Conservation (phyloP, 495 filamentous ascomycete genomes). For the Staphylotrichum tortipilum region DNA sequence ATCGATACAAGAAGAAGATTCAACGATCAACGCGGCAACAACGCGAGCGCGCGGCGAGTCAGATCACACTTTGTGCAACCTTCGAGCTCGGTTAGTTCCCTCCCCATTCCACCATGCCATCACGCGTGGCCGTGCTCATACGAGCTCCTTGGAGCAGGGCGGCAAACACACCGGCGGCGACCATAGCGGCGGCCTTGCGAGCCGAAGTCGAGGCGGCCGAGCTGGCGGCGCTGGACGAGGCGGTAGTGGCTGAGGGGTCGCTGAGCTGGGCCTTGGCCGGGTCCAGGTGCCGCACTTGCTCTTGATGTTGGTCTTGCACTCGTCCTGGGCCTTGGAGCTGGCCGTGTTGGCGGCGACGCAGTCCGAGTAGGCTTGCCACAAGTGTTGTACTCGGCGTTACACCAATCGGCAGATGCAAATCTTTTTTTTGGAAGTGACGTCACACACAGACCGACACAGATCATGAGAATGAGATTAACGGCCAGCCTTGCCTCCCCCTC, state of each 20-base stretch:
- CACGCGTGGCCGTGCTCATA: too few species aligned
- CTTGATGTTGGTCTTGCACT: conserved; percentile 28
- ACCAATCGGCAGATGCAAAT: not conserved
- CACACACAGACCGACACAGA: too few species aligned
- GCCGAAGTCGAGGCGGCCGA: conserved; percentile 16
- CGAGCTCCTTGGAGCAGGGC: conserved; percentile 28
- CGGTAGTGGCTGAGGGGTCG: too few species aligned
- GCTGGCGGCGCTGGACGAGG: conserved; percentile 4
- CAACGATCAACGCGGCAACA: conserved; percentile 15
- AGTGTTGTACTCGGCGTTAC: conserved; percentile 23
- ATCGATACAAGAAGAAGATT: conserved; percentile 27
- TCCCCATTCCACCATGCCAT: too few species aligned
- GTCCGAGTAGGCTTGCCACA: conserved; percentile 23
- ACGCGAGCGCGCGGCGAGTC: not conserved
- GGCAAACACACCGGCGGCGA: conserved; percentile 29
- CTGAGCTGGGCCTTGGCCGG: conserved; percentile 18
- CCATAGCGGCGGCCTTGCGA: conserved; percentile 22
- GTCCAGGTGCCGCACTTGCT: conserved; percentile 28
- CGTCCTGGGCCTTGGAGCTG: conserved; percentile 19
- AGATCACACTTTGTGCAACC: not conserved
- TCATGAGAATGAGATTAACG: too few species aligned
- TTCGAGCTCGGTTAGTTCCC: not conserved
- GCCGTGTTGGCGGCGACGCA: conserved; percentile 22
- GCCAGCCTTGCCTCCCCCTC: too few species aligned
- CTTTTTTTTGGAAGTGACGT: too few species aligned